Evolutionary conservation across 495 filamentous ascomycete species (phyloP), one percentile per base, ranked within the genome.

Genomic region (Penicillium cataractarum): DNA sequence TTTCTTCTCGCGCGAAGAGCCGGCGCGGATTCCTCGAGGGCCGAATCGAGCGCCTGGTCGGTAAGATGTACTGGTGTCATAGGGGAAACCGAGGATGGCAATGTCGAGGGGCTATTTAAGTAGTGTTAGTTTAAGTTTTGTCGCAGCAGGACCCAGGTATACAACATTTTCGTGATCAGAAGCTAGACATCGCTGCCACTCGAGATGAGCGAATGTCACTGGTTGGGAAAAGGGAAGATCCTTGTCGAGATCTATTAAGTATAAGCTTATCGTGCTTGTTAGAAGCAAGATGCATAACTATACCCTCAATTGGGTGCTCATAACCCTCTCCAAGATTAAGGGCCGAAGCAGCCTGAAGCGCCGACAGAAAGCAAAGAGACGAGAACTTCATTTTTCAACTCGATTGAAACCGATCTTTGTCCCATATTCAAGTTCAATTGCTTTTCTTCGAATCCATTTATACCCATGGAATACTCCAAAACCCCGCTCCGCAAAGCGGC

Each of bases 21-120:
- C 87, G 70, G 88, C 81, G 60, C 89, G 82, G 62, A 92, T 91
- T 17, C 84, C 86, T 22, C 78, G 82, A 5, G 89, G 89, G 1
- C 89, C 89, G 62, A 89, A 92, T 13, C 89, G 82, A 48, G 35
- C 35, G 35, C 35, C 35, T 10, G 35, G 35, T 37, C 35, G 35
- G 35, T 37, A 37, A 13, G 35, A 37, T 37, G 35, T 37, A 13
- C 35, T 37, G 35, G 35, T 37, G 4, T 37, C 35, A 37, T 37
- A 37, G 9, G 35, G 35, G 35, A 37, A 37, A 17, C 35, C 35
- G 7, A 37, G 35, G 15, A 37, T 37, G 35, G 35, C 35, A 17
- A 37, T 37, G 35, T 37, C 35, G 35, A 37, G 10, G 35, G 35
- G 35, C 35, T 37, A 15, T 31, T 31, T 37, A 15, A 2, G 15